phyloP scores from a whole-genome alignment of 78 protist species.

The Dictyostelium intermedium region DNA sequence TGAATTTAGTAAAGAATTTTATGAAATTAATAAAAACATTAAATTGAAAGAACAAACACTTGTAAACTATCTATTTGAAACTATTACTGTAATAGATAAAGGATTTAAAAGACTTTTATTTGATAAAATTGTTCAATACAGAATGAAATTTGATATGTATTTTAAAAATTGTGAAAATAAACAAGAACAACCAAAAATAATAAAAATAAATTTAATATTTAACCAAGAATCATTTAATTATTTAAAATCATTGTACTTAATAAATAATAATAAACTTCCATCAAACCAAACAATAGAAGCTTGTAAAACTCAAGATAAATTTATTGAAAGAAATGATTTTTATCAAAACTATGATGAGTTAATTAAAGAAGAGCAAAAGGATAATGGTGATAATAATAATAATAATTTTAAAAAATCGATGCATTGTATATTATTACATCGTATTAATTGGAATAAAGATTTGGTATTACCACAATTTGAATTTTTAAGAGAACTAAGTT shows the following conservation, averaged over 20 bases:
- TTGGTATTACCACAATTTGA: neutral
- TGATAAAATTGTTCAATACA: neutral
- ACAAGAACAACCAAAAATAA: neutral
- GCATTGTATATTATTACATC: neutral
- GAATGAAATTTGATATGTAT: neutral
- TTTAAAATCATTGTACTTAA: neutral
- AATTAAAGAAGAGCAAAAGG: neutral
- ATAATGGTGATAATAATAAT: neutral
- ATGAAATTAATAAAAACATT: neutral
- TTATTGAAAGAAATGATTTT: neutral
- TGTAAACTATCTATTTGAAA: neutral
- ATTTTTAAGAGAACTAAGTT: neutral
- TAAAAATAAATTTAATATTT: neutral
- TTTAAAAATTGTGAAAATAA: neutral
- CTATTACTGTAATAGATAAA: neutral
- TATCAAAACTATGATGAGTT: neutral
- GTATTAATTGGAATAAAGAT: neutral
- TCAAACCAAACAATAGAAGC: neutral
- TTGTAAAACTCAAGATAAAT: neutral
- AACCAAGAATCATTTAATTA: neutral
- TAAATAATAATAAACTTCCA: neutral
- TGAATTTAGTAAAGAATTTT: neutral
- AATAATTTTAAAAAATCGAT: neutral
- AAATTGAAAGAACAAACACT: neutral
- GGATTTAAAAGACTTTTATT: neutral